These are phyloP conservation scores for Aspergillus transmontanensis DNA, from an alignment of 2,329 filamentous ascomycete genomes.

Conservation along the genomic window DNA sequence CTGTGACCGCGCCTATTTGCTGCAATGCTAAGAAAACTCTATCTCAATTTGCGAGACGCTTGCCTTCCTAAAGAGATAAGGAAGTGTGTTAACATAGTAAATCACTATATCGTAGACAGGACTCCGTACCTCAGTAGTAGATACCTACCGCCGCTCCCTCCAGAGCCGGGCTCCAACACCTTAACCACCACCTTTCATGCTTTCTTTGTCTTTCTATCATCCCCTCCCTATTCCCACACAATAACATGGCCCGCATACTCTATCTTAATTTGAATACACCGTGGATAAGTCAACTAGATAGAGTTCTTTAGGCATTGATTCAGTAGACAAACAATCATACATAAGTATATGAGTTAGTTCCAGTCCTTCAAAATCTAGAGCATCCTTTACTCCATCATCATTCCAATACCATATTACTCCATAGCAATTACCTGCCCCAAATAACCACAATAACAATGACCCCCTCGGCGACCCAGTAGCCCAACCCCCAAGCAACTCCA, in stretches of 20 bases:
- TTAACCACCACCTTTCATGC: too few species aligned
- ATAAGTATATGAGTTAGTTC: neutral
- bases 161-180: too few species aligned
- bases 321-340: neutral
- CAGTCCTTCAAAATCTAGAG: neutral
- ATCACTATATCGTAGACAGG: neutral
- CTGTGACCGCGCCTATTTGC: neutral
- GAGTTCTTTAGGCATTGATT: neutral
- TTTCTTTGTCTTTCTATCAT: too few species aligned
- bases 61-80: neutral
- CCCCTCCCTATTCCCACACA: neutral
- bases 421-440: neutral
- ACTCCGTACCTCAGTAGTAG: neutral
- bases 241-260: neutral
- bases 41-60: neutral
- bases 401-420: neutral
- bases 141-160: too few species aligned
- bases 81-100: too few species aligned
- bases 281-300: neutral
- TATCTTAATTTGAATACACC: neutral
- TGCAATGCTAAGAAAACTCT: neutral
- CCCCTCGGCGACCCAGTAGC: neutral
- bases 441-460: neutral
- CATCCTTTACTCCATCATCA: neutral
- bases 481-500: neutral